A percentile compares a stretch with the other conserved stretches of the same genome.
These are phyloP conservation scores for Russula dissimulans DNA, from an alignment of 768 basidiomycete species.

Conservation along the genomic window DNA sequence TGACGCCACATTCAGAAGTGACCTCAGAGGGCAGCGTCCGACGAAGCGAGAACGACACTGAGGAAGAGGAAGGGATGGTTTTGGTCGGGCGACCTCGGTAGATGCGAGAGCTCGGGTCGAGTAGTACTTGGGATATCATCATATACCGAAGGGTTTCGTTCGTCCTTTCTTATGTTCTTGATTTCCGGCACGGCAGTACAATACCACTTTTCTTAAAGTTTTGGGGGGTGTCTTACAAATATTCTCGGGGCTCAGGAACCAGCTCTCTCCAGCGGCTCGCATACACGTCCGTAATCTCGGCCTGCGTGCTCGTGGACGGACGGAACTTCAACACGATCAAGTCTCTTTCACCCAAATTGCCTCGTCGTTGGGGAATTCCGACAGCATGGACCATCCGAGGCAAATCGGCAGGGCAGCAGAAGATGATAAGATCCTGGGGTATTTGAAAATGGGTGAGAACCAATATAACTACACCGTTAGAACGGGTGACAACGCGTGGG, in stretches of 20 bases:
- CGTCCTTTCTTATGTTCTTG: constrained; percentile 2
- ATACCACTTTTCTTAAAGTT: not conserved
- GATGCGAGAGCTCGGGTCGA: not conserved
- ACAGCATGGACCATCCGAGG: too few relatives aligned
- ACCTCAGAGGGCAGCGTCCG: constrained; percentile 26
- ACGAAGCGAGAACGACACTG: constrained; percentile 64
- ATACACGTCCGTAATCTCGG: not conserved
- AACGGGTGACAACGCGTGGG: too few relatives aligned
- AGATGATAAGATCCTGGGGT: too few relatives aligned
- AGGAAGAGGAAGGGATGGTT: constrained; percentile 80
- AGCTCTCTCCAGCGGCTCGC: not conserved
- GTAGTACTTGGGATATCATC: not conserved
- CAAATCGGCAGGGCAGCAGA: too few relatives aligned
- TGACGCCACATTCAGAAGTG: constrained; percentile 24
- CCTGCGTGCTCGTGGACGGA: not conserved
- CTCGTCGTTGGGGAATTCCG: too few relatives aligned
- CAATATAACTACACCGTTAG: too few relatives aligned
- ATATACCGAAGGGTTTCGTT: not conserved
- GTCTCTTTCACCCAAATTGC: too few relatives aligned
- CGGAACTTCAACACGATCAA: too few relatives aligned
- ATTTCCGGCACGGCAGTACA: not conserved
- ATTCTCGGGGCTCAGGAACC: not conserved
- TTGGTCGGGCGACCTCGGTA: constrained; percentile 52
- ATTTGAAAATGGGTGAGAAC: too few relatives aligned
- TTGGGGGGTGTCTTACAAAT: not conserved